Base-by-base conservation (phyloP, 495 filamentous ascomycete genomes). In the Aspergillus sclerotioniger region DNA sequence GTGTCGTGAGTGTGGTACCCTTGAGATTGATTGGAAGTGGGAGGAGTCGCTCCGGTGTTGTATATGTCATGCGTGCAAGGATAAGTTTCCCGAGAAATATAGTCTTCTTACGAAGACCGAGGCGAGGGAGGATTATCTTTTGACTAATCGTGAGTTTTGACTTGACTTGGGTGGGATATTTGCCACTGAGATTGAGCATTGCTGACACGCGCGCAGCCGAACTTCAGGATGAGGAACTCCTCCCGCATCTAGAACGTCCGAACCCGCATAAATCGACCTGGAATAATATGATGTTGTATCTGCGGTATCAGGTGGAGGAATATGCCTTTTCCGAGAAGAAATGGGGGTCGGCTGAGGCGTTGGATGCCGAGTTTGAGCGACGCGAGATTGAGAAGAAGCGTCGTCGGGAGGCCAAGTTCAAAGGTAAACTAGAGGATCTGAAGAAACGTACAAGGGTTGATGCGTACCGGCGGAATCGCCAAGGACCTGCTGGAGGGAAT, bases 241-340 rank as follows among this genome's bases (percentile, higher is more conserved):
- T 98, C 3, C 94, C 94, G 1, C 91, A 91, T 69, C 74, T 98
- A 0, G 89, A 90, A 58, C 86, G 84, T 25, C 94, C 95, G 6
- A 98, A 98, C 66, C 94, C 94, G 17, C 93, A 97, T 69, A 96
- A 96, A 67, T 84, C 87, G 0, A 91, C 92, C 33, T 98, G 91
- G 90, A 92, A 96, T 65, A 90, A 94, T 75, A 98, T 98, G 94
- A 94, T 94, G 89, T 84, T 98, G 0, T 98, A 89, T 67, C 78
- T 98, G 8, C 87, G 95, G 0, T 97, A 86, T 57, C 95, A 98
- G 66, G 87, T 98, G 2, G 94, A 98, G 64, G 90, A 89, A 48
- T 96, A 96, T 66, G 94, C 91, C 1, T 88, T 96, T 64, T 84
- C 80, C 0, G 68, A 79, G 8, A 90, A 89, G 67, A 89, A 88